Percentiles rank a stretch among this genome's conserved stretches.
phyloP scores from a whole-genome alignment of 1,284 basidiomycete species.

The Amylostereum areolatum region DNA sequence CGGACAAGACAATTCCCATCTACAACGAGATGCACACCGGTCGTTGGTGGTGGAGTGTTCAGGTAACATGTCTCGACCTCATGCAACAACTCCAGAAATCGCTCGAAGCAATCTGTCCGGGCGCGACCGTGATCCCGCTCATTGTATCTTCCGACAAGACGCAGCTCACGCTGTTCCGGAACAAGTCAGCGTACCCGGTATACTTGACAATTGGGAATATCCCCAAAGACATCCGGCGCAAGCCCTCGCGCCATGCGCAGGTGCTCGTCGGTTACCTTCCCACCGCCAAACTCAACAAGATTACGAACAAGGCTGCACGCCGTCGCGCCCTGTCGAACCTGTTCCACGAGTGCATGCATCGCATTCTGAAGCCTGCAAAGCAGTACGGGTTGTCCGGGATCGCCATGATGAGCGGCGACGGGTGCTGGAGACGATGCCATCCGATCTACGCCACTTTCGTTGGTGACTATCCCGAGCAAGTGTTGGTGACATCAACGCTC shows the following conservation, averaged over 20 bases:
- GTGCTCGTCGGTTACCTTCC: constrained; percentile 35
- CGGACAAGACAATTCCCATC: neutral
- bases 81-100: neutral
- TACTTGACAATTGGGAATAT: constrained; percentile 40
- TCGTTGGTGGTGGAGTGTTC: neutral
- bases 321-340: constrained; percentile 26
- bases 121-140: constrained; percentile 1
- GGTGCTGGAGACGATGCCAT: constrained; percentile 15
- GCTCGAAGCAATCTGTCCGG: neutral
- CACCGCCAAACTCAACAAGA: constrained; percentile 24
- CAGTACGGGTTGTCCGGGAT: constrained; percentile 20
- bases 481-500: constrained; percentile 15
- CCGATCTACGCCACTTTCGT: constrained; percentile 21
- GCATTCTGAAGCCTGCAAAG: constrained; percentile 23
- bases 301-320: constrained; percentile 21
- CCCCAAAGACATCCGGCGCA: constrained; percentile 31
- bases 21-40: neutral
- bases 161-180: constrained; percentile 26
- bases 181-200: constrained; percentile 30
- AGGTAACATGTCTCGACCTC: neutral
- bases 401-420: constrained; percentile 18
- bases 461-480: constrained; percentile 23
- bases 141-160: no score
- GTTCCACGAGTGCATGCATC: constrained; percentile 28
- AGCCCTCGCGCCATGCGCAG: constrained; percentile 27